Base-by-base conservation (phyloP, 2,329 filamentous ascomycete genomes). In the Uncinocarpus reesii region DNA sequence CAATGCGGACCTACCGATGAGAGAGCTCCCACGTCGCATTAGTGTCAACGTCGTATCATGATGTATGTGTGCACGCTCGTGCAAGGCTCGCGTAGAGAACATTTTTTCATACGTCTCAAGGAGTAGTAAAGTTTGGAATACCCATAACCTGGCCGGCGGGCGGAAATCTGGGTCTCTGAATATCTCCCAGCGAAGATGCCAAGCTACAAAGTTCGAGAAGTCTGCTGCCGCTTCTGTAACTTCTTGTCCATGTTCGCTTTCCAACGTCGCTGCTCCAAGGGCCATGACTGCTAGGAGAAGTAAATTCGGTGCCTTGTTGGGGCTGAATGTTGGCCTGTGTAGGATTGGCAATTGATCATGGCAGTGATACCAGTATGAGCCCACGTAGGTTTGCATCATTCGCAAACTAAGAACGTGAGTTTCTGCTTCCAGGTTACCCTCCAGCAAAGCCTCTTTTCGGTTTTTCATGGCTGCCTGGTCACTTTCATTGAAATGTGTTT, bases 41-140 rank as follows among this genome's bases (percentile, higher is more conserved):
- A 96, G 71, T 0, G 89, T 95, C 54, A 98, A 80, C 0, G 89
- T 95, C 0, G 90, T 95, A 11, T 90, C 90, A 62, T 98, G 92
- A 60, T 96, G 90, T 38, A 96, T 95, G 58, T 96, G 90, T 1
- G 90, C 90, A 55, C 92, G 78, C 66, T 98, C 92, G 65, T 98
- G 92, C 26, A 96, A 72, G 50, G 86, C 83, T 54, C 89, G 78
- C 0, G 90, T 95, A 32, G 88, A 92, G 64, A 90, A 96, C 84
- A 95, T 92, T 73, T 98, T 98, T 69, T 98, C 92, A 59, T 94
- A 96, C 0, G 95, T 71, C 63, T 98, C 92, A 10, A 96, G 74
- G 4, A 96, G 74, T 3, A 96, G 72, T 44, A 96, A 70, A 1
- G 90, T 83, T 63, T 96, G 92, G 68, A 96, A 96, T 0, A 95